phyloP scores from a whole-genome alignment of 768 basidiomycete genomes.

The Chalciporus piperatus region DNA sequence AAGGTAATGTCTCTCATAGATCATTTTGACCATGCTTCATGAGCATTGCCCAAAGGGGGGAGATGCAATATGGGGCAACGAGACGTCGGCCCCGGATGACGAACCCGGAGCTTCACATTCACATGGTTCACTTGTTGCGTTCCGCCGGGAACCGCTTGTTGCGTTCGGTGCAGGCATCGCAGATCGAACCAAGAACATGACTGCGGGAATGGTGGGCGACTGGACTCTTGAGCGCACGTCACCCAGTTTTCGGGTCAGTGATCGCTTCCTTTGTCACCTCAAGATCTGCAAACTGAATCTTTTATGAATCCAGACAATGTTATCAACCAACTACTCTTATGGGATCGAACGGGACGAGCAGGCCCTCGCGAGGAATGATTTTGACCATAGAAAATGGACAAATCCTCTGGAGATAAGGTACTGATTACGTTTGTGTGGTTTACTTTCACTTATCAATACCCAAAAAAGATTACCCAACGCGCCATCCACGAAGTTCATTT shows the following conservation, averaged over 20 bases:
- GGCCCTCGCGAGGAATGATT: constrained; percentile 59
- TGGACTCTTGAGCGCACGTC: constrained; percentile 88
- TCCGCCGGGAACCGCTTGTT: constrained; percentile 43
- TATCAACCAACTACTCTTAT: constrained; percentile 80
- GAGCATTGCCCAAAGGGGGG: constrained; percentile 55
- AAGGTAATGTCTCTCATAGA: constrained; percentile 52
- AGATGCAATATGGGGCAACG: constrained; percentile 78
- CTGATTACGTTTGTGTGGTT: neutral
- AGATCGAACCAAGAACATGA: constrained; percentile 58
- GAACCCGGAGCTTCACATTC: constrained; percentile 48
- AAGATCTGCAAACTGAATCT: neutral
- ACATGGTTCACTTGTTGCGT: constrained; percentile 82
- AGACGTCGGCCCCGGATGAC: constrained; percentile 79
- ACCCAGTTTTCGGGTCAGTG: constrained; percentile 66
- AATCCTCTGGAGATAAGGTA: constrained; percentile 85
- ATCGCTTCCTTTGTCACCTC: constrained; percentile 1
- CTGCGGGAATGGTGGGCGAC: constrained; percentile 64
- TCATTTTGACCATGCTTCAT: neutral
- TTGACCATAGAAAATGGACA: constrained; percentile 83
- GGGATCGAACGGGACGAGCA: constrained; percentile 79
- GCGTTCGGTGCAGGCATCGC: constrained; percentile 6
- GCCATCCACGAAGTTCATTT: constrained; percentile 89
- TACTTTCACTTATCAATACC: neutral
- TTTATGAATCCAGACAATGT: constrained; percentile 55
- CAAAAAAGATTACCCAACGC: constrained; percentile 72